Percentiles rank a stretch among this genome's conserved stretches.
phyloP scores from a whole-genome alignment of 352 stramenopile genomes.

The Phytophthora citrophthora region DNA sequence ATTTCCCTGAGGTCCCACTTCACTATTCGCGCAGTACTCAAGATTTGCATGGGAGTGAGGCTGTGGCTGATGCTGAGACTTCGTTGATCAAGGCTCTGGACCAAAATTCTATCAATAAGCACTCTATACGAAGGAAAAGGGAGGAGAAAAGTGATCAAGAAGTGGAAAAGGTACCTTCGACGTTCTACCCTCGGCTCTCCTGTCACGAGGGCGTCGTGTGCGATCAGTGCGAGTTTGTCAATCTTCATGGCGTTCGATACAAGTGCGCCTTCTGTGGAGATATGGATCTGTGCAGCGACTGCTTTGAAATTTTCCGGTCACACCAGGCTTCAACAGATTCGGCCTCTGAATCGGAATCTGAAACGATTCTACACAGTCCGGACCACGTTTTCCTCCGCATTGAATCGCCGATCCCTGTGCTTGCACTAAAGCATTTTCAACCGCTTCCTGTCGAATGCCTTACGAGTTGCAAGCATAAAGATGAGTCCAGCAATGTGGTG shows the following conservation, averaged over 20 bases:
- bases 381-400: constrained; percentile 76
- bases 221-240: constrained; percentile 66
- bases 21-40: constrained; percentile 33
- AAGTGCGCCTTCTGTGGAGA: constrained; percentile 79
- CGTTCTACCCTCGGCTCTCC: constrained; percentile 59
- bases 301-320: constrained; percentile 56
- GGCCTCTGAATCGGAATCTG: constrained; percentile 25
- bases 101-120: constrained; percentile 25
- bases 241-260: constrained; percentile 65
- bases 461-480: constrained; percentile 27
- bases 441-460: constrained; percentile 33
- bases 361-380: constrained; percentile 43
- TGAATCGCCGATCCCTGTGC: constrained; percentile 66
- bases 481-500: constrained; percentile 1
- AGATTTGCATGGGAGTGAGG: constrained; percentile 14
- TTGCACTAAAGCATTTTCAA: constrained; percentile 64
- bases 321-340: constrained; percentile 29
- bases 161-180: neutral
- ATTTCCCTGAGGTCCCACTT: constrained; percentile 39
- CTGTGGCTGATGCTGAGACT: constrained; percentile 17
- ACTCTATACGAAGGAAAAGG: constrained; percentile 22
- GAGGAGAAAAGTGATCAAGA: constrained; percentile 4
- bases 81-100: constrained; percentile 33
- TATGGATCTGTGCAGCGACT: constrained; percentile 72
- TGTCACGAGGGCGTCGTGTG: constrained; percentile 76